Conservation (phyloP, 768 basidiomycete genomes). For the Leccinum imitatum region DNA sequence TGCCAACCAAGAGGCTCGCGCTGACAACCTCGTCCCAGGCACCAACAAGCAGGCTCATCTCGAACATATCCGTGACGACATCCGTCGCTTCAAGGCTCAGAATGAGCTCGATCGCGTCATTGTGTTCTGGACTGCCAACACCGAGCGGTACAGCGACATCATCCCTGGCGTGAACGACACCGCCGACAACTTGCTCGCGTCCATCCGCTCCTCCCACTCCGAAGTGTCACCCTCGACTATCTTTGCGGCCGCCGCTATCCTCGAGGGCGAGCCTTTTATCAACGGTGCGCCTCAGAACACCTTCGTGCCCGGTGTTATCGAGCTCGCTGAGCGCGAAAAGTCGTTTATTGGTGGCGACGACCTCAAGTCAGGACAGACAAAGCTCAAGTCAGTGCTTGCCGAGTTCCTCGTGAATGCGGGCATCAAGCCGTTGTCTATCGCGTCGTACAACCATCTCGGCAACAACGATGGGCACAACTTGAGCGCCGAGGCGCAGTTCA, state of each 20-base stretch:
- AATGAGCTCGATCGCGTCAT: conserved; percentile 84
- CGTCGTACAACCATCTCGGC: conserved; percentile 97
- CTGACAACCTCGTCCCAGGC: conserved; percentile 90
- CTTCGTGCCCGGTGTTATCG: conserved; percentile 93
- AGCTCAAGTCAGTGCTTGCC: conserved; percentile 94
- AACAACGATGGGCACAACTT: conserved; percentile 97
- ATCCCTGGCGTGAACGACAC: conserved; percentile 96
- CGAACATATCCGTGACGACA: conserved; percentile 89
- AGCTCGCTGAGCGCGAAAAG: conserved; percentile 83
- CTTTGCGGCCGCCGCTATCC: conserved; percentile 93
- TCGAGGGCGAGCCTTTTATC: conserved; percentile 93
- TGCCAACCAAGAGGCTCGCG: conserved; percentile 94
- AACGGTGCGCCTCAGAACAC: conserved; percentile 99
- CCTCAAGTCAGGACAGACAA: conserved; percentile 97
- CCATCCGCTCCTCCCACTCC: conserved; percentile 81
- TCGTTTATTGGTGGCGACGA: conserved; percentile 98
- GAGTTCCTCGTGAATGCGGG: conserved; percentile 99
- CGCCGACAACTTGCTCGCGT: conserved; percentile 76
- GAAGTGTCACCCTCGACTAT: conserved; percentile 97
- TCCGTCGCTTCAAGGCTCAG: conserved; percentile 85
- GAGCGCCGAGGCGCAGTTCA: conserved; percentile 89
- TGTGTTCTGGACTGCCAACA: conserved; percentile 99
- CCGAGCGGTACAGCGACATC: conserved; percentile 95
- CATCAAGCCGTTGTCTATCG: conserved; percentile 96
- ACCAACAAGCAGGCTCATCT: conserved; percentile 87